Conservation (phyloP, 441 rosid genomes). For the Pelargonium myrrhifolium region DNA sequence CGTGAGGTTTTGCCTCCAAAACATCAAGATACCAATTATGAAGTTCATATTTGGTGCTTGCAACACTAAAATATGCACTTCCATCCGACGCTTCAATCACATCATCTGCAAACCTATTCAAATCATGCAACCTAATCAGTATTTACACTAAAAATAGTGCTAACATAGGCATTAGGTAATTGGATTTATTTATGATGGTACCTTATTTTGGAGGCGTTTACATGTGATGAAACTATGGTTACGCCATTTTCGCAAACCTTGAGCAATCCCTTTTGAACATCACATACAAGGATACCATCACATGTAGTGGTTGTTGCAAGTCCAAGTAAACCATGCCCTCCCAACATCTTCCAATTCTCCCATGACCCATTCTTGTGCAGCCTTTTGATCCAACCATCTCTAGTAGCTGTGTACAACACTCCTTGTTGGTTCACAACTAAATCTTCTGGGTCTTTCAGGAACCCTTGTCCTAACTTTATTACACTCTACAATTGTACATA, state of each 20-base stretch:
- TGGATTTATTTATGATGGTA: slow-evolving; percentile 8
- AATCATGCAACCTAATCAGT: not conserved
- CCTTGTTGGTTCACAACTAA: slow-evolving; percentile 32
- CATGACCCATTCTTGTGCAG: slow-evolving; percentile 31
- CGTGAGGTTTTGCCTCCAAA: slow-evolving; percentile 43
- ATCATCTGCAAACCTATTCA: slow-evolving; percentile 32
- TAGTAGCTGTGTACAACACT: slow-evolving; percentile 32
- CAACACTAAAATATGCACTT: slow-evolving; percentile 36
- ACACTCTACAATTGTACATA: slow-evolving; percentile 19
- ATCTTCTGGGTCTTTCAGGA: slow-evolving; percentile 31
- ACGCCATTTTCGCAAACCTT: slow-evolving; percentile 34
- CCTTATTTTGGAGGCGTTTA: slow-evolving; percentile 40
- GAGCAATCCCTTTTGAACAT: slow-evolving; percentile 42
- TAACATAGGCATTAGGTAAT: too few relatives aligned
- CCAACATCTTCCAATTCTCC: slow-evolving; percentile 38
- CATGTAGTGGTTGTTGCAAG: slow-evolving; percentile 21
- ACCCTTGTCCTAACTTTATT: slow-evolving; percentile 42
- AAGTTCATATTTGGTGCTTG: slow-evolving; percentile 38
- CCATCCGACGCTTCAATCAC: slow-evolving; percentile 41
- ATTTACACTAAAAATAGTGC: too few relatives aligned
- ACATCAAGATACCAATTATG: slow-evolving; percentile 34
- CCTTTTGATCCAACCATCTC: slow-evolving; percentile 53
- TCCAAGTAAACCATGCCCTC: slow-evolving; percentile 32
- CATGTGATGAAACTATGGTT: slow-evolving; percentile 29
- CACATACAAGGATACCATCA: slow-evolving; percentile 30